Evolutionary conservation across 2,329 filamentous ascomycete species (phyloP), one percentile per base, ranked within the genome.

Genomic region (Colletotrichum musicola): DNA sequence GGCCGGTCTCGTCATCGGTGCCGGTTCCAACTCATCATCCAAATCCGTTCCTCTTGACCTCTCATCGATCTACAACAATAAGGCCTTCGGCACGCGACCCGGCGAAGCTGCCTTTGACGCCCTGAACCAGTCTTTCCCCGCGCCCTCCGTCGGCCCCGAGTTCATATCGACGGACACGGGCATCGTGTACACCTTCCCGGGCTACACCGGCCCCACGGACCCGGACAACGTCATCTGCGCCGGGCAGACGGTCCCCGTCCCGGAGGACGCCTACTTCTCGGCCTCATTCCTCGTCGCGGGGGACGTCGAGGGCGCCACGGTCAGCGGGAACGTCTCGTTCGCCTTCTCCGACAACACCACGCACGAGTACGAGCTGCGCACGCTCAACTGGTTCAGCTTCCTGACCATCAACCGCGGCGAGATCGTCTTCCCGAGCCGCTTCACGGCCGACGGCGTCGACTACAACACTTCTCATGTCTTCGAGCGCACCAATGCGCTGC

Each of bases 71-170:
- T 83, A 81, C 75, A 84, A 86, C 75, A 85, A 85, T 72, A 83
- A 83, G 63, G 83, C 76, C 1, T 85, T 86, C 66, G 82, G 82
- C 3, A 77, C 77, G 0, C 75, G 76, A 13, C 80, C 83, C 0
- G 82, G 82, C 2, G 82, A 85, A 71, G 80, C 83, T 1, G 75
- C 80, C n/a, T 84, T 85, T 65, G 82, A 85, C 62, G 71, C 66
- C 2, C 71, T 79, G 3, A 79, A 80, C 49, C 78, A 83, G 56
- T 83, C 82, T 0, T 85, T 81, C 64, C 82, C 82, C 6, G 75
- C 75, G 13, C 76, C 78, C 2, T 68, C 71, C 16, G 55, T 80
- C 14, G 63, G 73, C 25, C 76, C 75, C 6, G 74, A 76, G 27
- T 84, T 82, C 69, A 80, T 75, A 4, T 83, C 82, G 1, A 73